Percentiles rank a stretch among this genome's conserved stretches.
Evolutionary conservation across 2,329 filamentous ascomycete genomes (phyloP).

Genomic region (Penicillium sp.): DNA sequence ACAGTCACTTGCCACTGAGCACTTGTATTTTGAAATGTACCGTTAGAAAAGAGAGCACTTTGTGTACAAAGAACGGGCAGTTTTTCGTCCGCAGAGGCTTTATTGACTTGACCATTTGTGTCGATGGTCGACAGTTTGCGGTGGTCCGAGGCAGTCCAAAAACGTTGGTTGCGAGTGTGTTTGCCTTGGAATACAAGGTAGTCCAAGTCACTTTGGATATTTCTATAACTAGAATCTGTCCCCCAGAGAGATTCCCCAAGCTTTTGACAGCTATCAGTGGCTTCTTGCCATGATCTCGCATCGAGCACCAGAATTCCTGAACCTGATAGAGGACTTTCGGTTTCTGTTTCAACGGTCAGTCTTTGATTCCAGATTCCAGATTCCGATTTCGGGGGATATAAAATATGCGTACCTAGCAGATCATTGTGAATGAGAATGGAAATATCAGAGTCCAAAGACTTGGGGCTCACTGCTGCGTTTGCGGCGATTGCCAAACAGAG

Average conservation of each 20-base stretch:
- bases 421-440: slow-evolving; percentile 26
- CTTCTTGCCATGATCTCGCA: slow-evolving; percentile 16
- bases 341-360: slow-evolving; percentile 9
- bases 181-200: slow-evolving; percentile 17
- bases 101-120: slow-evolving; percentile 9
- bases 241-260: slow-evolving; percentile 22
- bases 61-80: slow-evolving; percentile 22
- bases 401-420: slow-evolving; percentile 9
- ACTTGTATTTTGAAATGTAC: slow-evolving; percentile 12
- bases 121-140: slow-evolving; percentile 13
- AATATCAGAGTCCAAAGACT: slow-evolving; percentile 16
- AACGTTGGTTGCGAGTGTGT: slow-evolving; percentile 9
- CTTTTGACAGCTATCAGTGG: slow-evolving; percentile 13
- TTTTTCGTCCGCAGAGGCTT: slow-evolving; percentile 7
- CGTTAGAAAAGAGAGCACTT: slow-evolving; percentile 18
- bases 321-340: slow-evolving; percentile 13
- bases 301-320: slow-evolving; percentile 21
- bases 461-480: slow-evolving; percentile 13
- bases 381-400: neutral
- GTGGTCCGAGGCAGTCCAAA: slow-evolving; percentile 14
- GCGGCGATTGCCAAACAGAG: slow-evolving; percentile 5
- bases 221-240: neutral
- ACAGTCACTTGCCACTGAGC: slow-evolving; percentile 19
- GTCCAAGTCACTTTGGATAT: slow-evolving; percentile 12
- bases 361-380: no score